These are phyloP conservation scores for Podochytrium sp. DNA, from an alignment of 192 early-diverging fungal species.

Conservation along the genomic window DNA sequence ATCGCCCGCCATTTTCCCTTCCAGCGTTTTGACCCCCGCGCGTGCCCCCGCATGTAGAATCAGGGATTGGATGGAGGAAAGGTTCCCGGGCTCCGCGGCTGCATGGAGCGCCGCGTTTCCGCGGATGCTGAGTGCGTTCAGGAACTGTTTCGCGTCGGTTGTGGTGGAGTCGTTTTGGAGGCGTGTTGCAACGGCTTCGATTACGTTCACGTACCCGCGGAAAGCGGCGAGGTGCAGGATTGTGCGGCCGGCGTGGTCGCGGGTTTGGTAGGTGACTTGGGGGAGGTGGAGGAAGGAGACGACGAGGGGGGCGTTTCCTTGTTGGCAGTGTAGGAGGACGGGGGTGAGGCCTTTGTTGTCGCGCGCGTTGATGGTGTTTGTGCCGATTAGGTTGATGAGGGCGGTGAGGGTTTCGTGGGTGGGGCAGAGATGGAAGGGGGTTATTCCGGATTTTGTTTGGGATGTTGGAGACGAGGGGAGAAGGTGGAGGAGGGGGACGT, in stretches of 20 bases:
- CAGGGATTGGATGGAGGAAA: slow-evolving; percentile 25
- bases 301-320: background rate
- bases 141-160: background rate
- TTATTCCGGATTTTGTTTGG: background rate
- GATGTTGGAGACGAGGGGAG: background rate
- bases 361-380: background rate
- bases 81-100: slow-evolving; percentile 29
- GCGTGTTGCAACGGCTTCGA: background rate
- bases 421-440: background rate
- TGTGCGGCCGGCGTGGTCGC: slow-evolving; percentile 14
- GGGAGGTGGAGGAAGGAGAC: slow-evolving; percentile 1
- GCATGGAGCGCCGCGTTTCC: slow-evolving; percentile 43
- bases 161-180: background rate
- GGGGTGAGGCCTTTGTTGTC: slow-evolving; percentile 22
- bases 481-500: background rate
- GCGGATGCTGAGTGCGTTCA: slow-evolving; percentile 10
- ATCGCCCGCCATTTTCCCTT: slow-evolving; percentile 29
- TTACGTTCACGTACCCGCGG: slow-evolving; percentile 2
- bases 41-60: slow-evolving; percentile 32
- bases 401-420: background rate
- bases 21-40: slow-evolving; percentile 3
- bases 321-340: slow-evolving; percentile 7
- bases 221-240: slow-evolving; percentile 23
- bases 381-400: background rate
- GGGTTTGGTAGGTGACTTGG: background rate